Evolutionary conservation across 352 stramenopile species (phyloP), one percentile per base, ranked within the genome.

Genomic region (Globisporangium paroecandrum): DNA sequence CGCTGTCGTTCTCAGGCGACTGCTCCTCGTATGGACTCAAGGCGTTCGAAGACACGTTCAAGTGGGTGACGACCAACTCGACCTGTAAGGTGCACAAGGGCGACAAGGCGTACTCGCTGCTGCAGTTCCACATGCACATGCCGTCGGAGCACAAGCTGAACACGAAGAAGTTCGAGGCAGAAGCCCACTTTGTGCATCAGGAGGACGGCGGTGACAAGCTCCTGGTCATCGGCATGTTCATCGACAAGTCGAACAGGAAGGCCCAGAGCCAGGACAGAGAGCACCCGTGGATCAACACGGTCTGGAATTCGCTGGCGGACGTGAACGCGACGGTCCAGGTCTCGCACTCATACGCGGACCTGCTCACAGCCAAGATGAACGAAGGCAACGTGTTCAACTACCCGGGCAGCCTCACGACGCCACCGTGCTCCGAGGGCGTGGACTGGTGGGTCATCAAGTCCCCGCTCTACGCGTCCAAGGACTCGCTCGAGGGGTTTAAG

Each of bases 381-480:
- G 56, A 70, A 47, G 53, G 64, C 24, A 56, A 36, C 27, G 54
- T 91, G 24, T 87, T 89, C 69, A 91, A 91, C 74, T 91, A 91
- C 77, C 62, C 78, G 0, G 83, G 83, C n/a, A 90, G 83, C 22
- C 72, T 89, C 18, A 91, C 81, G 22, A 89, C 78, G 1, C 83
- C 83, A 0, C 62, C 49, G 13, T 91, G 83, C 38, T 62, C 69
- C 51, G 83, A 90, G 64, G 80, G 64, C 49, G 83, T 79, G 1
- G 74, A 89, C 64, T 91, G 83, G 83, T 91, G 81, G 79, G 75
- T 91, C 24, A 66, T 90, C 51, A 57, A 83, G 32, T 62, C 46
- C 3, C 55, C 64, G 13, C 24, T 73, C 20, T 41, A 24, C 20
- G 64, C 57, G 24, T 47, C 62, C 4, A 24, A 22, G n/a, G 64